Base-by-base conservation (phyloP, 2,329 filamentous ascomycete species). In the Arthrobotrys entomopaga region DNA sequence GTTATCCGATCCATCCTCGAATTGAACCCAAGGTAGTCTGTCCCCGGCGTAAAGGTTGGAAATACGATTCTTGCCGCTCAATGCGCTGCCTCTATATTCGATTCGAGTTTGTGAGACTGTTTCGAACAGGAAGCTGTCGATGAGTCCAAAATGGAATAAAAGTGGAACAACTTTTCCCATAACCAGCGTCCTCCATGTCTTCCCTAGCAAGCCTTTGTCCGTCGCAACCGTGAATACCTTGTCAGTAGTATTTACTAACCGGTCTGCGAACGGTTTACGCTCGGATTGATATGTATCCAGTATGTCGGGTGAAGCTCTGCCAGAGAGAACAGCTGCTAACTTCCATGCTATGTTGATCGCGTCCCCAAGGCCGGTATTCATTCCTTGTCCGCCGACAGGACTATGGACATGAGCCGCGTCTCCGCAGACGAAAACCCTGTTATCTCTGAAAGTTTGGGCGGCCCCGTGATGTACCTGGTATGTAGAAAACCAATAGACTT, bases 331-430 rank as follows among this genome's bases (percentile, higher is more conserved):
- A 77, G 85, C 81, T 0, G 85, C 82, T 8, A 86, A 81, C 77
- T 84, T 84, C 85, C 85, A 86, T 80, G 84, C 85, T 20, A 84
- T 82, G 77, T 86, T 86, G 11, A 83, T 84, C 0, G 83, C 84
- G 79, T 94, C 90, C 59, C 91, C 84, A 82, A 92, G 92, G 2
- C 89, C 90, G 0, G 90, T 90, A 79, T 92, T 92, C 90, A 92
- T 92, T 29, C 90, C 90, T 81, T 92, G 90, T 0, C 90, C 90
- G 34, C 90, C 90, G 83, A 91, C 92, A 42, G 90, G 90, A 77
- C 89, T 91, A 78, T 92, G 90, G 0, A 90, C 92, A 80, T 93
- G 90, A 77, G 89, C 91, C n/a, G 90, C 89, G 81, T 93, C 90
- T 43, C 90, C 90, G 11, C 88, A 89, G 26, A 93, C 84, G 79